These are phyloP conservation scores for Harringtonia lauricola DNA, from an alignment of 2,329 filamentous ascomycete genomes.

Conservation along the genomic window DNA sequence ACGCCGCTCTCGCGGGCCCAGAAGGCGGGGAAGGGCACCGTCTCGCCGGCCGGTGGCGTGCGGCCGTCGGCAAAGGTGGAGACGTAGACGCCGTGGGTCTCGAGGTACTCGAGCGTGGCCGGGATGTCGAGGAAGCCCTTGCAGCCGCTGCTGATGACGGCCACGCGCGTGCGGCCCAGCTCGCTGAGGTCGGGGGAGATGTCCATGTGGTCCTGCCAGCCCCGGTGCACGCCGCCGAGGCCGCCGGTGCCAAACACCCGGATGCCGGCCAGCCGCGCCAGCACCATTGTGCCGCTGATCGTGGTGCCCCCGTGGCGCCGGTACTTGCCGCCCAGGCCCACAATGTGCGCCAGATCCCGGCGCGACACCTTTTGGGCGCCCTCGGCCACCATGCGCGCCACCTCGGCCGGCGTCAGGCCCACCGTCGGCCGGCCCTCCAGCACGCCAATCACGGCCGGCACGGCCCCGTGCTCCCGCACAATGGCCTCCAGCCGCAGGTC, in stretches of 20 bases:
- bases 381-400: constrained; percentile 61
- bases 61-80: constrained; percentile 83
- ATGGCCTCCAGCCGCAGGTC: constrained; percentile 64
- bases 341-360: constrained; percentile 73
- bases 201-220: constrained; percentile 78
- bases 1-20: constrained; percentile 81
- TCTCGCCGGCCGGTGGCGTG: constrained; percentile 28
- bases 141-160: constrained; percentile 81
- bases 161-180: constrained; percentile 77
- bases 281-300: constrained; percentile 83
- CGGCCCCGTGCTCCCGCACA: constrained; percentile 67
- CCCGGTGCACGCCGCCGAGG: constrained; percentile 86
- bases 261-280: constrained; percentile 79
- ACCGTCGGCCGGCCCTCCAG: constrained; percentile 74
- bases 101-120: constrained; percentile 69
- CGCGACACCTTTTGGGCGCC: constrained; percentile 75
- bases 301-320: constrained; percentile 79
- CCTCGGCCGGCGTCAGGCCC: constrained; percentile 61
- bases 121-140: constrained; percentile 95
- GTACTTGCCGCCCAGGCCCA: constrained; percentile 33
- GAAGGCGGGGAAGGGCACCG: constrained; percentile 83
- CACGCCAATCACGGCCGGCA: constrained; percentile 87
- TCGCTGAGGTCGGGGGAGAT: constrained; percentile 93
- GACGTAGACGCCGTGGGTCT: constrained; percentile 67
- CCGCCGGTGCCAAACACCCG: constrained; percentile 91